These are phyloP conservation scores for Trichophyton rubrum DNA, from an alignment of 2,329 filamentous ascomycete genomes.

Conservation along the genomic window DNA sequence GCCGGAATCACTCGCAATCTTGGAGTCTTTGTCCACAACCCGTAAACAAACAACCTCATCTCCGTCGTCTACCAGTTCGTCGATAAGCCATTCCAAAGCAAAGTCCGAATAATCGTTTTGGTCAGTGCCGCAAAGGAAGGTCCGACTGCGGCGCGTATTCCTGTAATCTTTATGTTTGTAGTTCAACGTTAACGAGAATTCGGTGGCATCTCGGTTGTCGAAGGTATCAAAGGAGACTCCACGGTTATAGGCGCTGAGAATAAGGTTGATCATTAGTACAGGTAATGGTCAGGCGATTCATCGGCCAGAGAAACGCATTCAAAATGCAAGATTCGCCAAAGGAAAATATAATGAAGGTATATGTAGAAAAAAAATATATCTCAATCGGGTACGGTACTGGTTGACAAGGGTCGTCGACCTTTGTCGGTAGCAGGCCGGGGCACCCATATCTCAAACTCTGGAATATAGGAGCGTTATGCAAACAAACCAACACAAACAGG, in stretches of 20 bases:
- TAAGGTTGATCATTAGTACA: not conserved
- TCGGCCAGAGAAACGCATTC: constrained; percentile 7
- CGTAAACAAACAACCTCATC: constrained; percentile 86
- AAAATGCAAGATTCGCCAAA: not conserved
- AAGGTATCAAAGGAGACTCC: constrained; percentile 68
- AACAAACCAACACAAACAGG: not conserved
- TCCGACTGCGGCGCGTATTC: constrained; percentile 65
- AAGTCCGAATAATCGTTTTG: constrained; percentile 87
- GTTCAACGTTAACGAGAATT: constrained; percentile 70
- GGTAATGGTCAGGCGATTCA: not conserved
- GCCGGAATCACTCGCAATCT: constrained; percentile 48
- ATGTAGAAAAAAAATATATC: not conserved
- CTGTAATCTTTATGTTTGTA: constrained; percentile 79
- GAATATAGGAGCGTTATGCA: too few species aligned
- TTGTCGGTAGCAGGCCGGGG: not conserved
- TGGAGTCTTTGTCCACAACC: constrained; percentile 72
- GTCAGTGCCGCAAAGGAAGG: constrained; percentile 82
- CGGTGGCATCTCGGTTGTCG: constrained; percentile 51
- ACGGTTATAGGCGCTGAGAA: constrained; percentile 47
- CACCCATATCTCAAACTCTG: not conserved
- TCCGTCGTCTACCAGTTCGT: constrained; percentile 83
- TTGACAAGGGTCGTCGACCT: not conserved
- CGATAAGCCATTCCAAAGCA: constrained; percentile 81
- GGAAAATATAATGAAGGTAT: not conserved
- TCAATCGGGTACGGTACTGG: not conserved